phyloP scores from a whole-genome alignment of 2,329 filamentous ascomycete genomes.

The Ascomycota sp. region DNA sequence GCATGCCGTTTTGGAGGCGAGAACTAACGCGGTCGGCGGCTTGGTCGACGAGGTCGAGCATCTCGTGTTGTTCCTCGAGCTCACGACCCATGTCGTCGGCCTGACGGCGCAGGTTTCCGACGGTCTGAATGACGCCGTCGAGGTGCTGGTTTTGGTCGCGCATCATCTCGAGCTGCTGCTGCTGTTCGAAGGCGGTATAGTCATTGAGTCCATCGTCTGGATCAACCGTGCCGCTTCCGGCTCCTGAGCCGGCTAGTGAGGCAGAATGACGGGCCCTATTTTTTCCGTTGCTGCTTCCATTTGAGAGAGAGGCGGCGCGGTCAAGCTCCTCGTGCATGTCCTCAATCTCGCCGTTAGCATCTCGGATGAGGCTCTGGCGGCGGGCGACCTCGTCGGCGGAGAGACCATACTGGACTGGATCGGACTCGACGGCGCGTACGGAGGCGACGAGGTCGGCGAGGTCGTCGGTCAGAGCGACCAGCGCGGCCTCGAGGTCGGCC shows the following conservation, averaged over 20 bases:
- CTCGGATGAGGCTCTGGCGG: conserved; percentile 63
- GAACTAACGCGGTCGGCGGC: conserved; percentile 75
- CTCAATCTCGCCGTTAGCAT: conserved; percentile 75
- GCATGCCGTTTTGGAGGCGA: conserved; percentile 67
- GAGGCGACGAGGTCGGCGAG: conserved; percentile 74
- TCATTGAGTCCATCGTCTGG: conserved; percentile 31
- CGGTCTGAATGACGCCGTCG: conserved; percentile 81
- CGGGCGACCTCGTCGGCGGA: conserved; percentile 65
- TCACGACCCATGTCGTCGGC: conserved; percentile 93
- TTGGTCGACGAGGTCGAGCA: conserved; percentile 69
- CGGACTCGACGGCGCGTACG: conserved; percentile 68
- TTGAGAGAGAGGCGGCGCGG: too few species aligned
- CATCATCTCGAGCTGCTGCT: conserved; percentile 82
- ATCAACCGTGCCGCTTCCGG: conserved; percentile 26
- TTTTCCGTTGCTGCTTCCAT: too few species aligned
- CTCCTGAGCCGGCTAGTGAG: too few species aligned
- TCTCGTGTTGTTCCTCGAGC: conserved; percentile 80
- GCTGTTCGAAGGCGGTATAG: conserved; percentile 72
- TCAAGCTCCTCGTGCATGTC: conserved; percentile 71
- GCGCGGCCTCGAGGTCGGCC: conserved; percentile 43
- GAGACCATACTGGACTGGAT: conserved; percentile 74
- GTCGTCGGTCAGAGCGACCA: conserved; percentile 58
- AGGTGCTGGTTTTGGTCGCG: conserved; percentile 84
- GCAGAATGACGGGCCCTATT: too few species aligned
- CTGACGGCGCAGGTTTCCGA: conserved; percentile 75